Base-by-base conservation (phyloP, 768 basidiomycete genomes). In the Tubosaeta brunneosetosa region DNA sequence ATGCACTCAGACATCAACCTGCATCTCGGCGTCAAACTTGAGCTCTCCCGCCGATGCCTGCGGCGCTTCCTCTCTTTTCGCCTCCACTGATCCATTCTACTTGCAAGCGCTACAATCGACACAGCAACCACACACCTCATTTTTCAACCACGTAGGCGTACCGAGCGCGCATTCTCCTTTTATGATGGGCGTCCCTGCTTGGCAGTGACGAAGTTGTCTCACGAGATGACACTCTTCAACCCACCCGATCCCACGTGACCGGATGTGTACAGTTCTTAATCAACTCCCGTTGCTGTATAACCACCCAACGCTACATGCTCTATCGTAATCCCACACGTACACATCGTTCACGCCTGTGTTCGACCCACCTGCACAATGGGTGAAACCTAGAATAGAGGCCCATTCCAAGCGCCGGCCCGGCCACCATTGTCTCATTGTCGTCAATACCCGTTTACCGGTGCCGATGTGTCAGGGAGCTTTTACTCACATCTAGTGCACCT, bases 61-160 rank as follows among this genome's bases (percentile, higher is more conserved):
- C 48, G 1, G 44, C 48, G 1, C 56, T 25, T 33, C 69, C 48
- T 73, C 74, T 33, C 57, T 66, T 31, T 78, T 78, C 60, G 65
- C 74, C 1, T 72, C 75, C 47, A 74, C 77, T 11, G 78, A 79
- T 55, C 78, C 77, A n/a, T 78, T 78, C 62, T 78, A 75, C 58
- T 57, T 77, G 52, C 74, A 77, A 19, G 71, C 71, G 22, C 59
- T 66, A n/a, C 77, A 77, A 55, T 52, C 71, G 6, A 56, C 66
- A 11, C 71, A 73, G 50, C 62, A 68, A 36, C 47, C 71, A 0
- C 63, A 66, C 34, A 19, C 63, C 11, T 34, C 69, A 11, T 67
- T 76, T 49, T 74, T 76, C 55, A 58, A 62, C 25, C 74, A 76
- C 38, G 64, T 68, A 13, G 74, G 74, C 6, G 61, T 56, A 45